These are phyloP conservation scores for Fraxinus anomala DNA, from an alignment of 257 asterid genomes.

Conservation along the genomic window DNA sequence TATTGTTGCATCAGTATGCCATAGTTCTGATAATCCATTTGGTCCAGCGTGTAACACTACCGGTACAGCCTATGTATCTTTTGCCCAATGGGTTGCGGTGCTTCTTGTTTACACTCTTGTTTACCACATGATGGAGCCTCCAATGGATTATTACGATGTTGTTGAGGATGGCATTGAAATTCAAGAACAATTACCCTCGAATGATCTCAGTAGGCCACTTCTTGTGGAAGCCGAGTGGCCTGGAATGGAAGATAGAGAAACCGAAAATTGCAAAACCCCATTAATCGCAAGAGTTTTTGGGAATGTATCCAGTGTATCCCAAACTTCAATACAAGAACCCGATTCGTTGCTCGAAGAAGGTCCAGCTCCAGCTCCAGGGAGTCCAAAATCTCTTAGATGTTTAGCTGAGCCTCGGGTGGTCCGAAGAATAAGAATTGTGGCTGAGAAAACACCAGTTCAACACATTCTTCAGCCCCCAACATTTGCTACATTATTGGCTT, in stretches of 20 bases:
- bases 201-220: constrained; percentile 78
- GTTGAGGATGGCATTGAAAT: constrained; percentile 57
- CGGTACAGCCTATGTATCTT: constrained; percentile 88
- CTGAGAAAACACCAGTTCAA: constrained; percentile 72
- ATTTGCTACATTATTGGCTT: constrained; percentile 73
- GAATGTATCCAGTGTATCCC: constrained; percentile 41
- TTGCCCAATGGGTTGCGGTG: constrained; percentile 91
- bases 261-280: constrained; percentile 80
- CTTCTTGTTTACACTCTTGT: constrained; percentile 90
- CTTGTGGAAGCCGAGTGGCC: constrained; percentile 99
- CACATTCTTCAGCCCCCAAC: constrained; percentile 89
- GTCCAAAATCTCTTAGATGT: constrained; percentile 69
- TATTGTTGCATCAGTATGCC: constrained; percentile 85
- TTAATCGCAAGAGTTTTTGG: constrained; percentile 67
- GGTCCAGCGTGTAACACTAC: constrained; percentile 59
- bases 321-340: constrained; percentile 46
- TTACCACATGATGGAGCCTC: constrained; percentile 99
- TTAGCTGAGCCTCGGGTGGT: constrained; percentile 82
- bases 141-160: constrained; percentile 57
- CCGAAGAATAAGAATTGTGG: constrained; percentile 71
- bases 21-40: constrained; percentile 58
- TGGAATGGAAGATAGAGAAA: constrained; percentile 89
- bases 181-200: constrained; percentile 48
- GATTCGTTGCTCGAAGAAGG: constrained; percentile 55
- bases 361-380: constrained; percentile 25